Percentiles rank a stretch among this genome's conserved stretches.
Conservation (phyloP, 2,329 filamentous ascomycete genomes). For the Chaetomium sp. region DNA sequence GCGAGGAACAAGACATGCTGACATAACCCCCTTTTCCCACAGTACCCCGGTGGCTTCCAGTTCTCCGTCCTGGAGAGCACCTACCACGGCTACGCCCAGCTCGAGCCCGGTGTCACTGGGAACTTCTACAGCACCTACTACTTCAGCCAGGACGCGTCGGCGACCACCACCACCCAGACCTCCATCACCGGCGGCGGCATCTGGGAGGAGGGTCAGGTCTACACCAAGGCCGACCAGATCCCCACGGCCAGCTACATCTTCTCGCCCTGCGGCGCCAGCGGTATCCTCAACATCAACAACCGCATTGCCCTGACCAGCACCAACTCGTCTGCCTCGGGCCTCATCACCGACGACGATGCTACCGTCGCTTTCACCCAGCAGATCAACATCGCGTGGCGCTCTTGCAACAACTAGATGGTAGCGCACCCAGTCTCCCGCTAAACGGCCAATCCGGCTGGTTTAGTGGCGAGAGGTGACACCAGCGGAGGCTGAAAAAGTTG, state of each 20-base stretch:
- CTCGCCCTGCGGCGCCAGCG: slow-evolving; percentile 39
- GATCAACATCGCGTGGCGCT: slow-evolving; percentile 35
- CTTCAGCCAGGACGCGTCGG: slow-evolving; percentile 39
- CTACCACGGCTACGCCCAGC: slow-evolving; percentile 43
- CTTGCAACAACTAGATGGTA: slow-evolving; percentile 22
- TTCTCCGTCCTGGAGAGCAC: slow-evolving; percentile 41
- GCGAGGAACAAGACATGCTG: background rate
- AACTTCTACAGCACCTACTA: slow-evolving; percentile 43
- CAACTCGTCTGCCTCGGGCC: slow-evolving; percentile 32
- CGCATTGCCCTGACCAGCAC: slow-evolving; percentile 36
- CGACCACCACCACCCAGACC: slow-evolving; percentile 39
- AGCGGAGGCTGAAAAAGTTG: slow-evolving; percentile 7
- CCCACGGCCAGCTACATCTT: slow-evolving; percentile 40
- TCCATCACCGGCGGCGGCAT: slow-evolving; percentile 37
- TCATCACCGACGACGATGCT: slow-evolving; percentile 40
- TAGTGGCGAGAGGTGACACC: too few species aligned
- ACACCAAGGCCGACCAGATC: slow-evolving; percentile 40
- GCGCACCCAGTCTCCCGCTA: background rate
- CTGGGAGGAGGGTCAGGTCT: slow-evolving; percentile 39
- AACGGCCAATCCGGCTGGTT: background rate
- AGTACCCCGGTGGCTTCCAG: slow-evolving; percentile 42
- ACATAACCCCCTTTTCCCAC: background rate
- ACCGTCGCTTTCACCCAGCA: slow-evolving; percentile 40
- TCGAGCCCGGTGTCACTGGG: slow-evolving; percentile 39
- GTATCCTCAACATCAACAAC: slow-evolving; percentile 44